A percentile compares a stretch with the other conserved stretches of the same genome.
Conservation (phyloP, 495 filamentous ascomycete species). For the Penicillium diatomitis region DNA sequence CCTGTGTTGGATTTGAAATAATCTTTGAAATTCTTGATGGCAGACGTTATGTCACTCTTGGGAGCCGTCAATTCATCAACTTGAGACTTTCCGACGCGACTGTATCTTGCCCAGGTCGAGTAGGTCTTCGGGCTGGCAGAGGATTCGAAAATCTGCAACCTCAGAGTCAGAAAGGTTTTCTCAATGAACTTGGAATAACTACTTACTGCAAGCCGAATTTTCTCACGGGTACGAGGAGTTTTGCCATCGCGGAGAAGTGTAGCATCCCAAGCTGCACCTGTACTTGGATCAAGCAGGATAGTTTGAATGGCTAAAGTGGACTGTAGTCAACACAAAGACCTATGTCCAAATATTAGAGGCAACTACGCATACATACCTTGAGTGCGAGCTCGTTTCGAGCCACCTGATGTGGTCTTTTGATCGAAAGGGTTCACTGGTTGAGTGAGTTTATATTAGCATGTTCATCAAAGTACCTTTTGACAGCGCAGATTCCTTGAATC, state of each 20-base stretch:
- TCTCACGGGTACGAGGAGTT: slow-evolving; percentile 12
- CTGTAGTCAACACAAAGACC: no score
- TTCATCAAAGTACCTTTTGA: no score
- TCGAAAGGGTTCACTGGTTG: no score
- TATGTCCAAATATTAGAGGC: no score
- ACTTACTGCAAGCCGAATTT: slow-evolving; percentile 23
- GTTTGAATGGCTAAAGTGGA: neutral
- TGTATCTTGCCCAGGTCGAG: slow-evolving; percentile 29
- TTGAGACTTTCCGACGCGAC: slow-evolving; percentile 14
- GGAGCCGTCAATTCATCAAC: slow-evolving; percentile 24
- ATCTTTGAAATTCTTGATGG: slow-evolving; percentile 38
- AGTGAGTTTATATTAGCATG: no score
- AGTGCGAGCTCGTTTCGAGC: no score
- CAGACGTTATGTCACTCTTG: slow-evolving; percentile 20
- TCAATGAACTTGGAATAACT: no score
- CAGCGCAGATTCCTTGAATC: no score
- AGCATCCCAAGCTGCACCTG: slow-evolving; percentile 7
- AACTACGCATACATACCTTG: no score
- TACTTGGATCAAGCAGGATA: neutral
- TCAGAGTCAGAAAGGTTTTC: no score
- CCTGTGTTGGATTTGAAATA: slow-evolving; percentile 51
- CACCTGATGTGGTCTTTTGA: no score
- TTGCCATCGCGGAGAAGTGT: neutral
- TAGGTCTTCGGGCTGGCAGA: slow-evolving; percentile 38
- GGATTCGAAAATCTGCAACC: slow-evolving; percentile 43